These are phyloP conservation scores for Gentiana dahurica DNA, from an alignment of 257 asterid species.

Conservation along the genomic window DNA sequence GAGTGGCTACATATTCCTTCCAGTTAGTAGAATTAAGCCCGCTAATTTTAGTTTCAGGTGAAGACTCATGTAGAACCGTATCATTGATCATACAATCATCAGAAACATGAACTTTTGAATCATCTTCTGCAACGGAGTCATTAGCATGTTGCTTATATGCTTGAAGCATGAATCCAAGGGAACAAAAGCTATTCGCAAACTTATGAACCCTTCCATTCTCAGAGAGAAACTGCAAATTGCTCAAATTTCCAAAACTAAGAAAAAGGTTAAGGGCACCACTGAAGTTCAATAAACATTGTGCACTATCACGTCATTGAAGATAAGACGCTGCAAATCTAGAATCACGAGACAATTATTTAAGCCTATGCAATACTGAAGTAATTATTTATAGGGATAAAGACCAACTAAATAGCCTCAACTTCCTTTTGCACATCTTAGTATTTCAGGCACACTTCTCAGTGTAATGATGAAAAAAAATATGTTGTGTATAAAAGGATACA, in stretches of 20 bases:
- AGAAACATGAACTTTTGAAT: slow-evolving; percentile 18
- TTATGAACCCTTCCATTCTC: slow-evolving; percentile 97
- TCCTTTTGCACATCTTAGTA: not conserved
- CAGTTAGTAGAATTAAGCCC: slow-evolving; percentile 39
- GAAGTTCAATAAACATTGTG: slow-evolving; percentile 4
- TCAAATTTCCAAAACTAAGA: slow-evolving; percentile 81
- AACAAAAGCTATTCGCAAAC: slow-evolving; percentile 93
- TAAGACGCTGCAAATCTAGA: not conserved
- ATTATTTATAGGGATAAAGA: slow-evolving; percentile 3
- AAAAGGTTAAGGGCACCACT: slow-evolving; percentile 48
- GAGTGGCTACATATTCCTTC: slow-evolving; percentile 66
- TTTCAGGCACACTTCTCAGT: not conserved
- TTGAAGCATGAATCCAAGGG: slow-evolving; percentile 88
- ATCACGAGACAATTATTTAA: not conserved
- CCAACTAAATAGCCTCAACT: not conserved
- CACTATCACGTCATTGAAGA: slow-evolving; percentile 2
- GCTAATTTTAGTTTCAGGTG: slow-evolving; percentile 21
- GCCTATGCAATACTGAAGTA: not conserved
- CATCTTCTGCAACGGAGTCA: slow-evolving; percentile 20
- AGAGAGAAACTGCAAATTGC: slow-evolving; percentile 87
- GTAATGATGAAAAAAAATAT: not conserved
- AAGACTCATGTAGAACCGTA: slow-evolving; percentile 25
- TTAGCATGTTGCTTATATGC: slow-evolving; percentile 34
- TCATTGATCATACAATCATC: slow-evolving; percentile 25
- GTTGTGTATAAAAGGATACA: slow-evolving; percentile 61